Evolutionary conservation across 2,329 filamentous ascomycete genomes (phyloP).

Genomic region (Lecanicillium sp.): DNA sequence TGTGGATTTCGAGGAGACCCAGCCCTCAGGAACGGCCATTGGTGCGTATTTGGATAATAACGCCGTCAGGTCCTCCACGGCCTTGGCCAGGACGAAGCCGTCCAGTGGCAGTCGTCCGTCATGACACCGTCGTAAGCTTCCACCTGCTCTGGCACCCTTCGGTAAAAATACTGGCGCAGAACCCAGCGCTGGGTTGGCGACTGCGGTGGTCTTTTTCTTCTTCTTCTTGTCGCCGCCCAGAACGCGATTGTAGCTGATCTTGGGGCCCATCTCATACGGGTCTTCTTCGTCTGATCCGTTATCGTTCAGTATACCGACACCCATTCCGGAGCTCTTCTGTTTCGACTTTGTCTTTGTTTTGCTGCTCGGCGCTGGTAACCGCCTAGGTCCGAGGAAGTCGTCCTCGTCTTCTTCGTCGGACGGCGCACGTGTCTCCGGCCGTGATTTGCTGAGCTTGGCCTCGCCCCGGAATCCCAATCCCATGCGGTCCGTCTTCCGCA

Average conservation of each 20-base stretch:
- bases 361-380: slow-evolving; percentile 19
- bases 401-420: slow-evolving; percentile 42
- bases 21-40: slow-evolving; percentile 64
- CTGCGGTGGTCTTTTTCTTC: slow-evolving; percentile 44
- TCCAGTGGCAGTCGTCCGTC: slow-evolving; percentile 75
- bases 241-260: slow-evolving; percentile 77
- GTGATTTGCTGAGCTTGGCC: slow-evolving; percentile 39
- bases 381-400: slow-evolving; percentile 17
- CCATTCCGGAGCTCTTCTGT: slow-evolving; percentile 59
- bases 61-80: slow-evolving; percentile 32
- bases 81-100: slow-evolving; percentile 68
- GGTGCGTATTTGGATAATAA: slow-evolving; percentile 47
- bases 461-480: slow-evolving; percentile 64
- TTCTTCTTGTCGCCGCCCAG: slow-evolving; percentile 80
- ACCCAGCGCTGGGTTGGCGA: slow-evolving; percentile 58
- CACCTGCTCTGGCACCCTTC: slow-evolving; percentile 37
- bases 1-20: slow-evolving; percentile 57
- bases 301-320: slow-evolving; percentile 84
- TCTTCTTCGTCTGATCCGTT: slow-evolving; percentile 94
- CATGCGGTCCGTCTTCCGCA: slow-evolving; percentile 60
- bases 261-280: slow-evolving; percentile 85
- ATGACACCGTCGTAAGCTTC: slow-evolving; percentile 57
- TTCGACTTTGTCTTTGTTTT: slow-evolving; percentile 47
- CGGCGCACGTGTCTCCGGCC: slow-evolving; percentile 28
- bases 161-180: slow-evolving; percentile 71